phyloP scores from a whole-genome alignment of 192 early-diverging fungal genomes.

The Podila epicladia region DNA sequence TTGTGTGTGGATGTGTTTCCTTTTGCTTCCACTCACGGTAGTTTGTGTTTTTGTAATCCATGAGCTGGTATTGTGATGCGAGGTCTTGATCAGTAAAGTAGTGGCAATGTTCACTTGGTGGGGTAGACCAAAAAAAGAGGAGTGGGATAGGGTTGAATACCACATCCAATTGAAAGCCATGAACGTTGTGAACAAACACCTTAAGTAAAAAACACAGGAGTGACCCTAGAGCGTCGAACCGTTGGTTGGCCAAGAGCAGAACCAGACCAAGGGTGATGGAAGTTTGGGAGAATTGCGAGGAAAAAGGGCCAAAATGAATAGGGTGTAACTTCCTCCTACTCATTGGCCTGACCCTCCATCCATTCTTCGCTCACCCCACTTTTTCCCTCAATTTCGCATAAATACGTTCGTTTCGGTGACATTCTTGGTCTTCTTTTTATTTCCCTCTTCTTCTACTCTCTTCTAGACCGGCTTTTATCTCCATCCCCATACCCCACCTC shows the following conservation, averaged over 20 bases:
- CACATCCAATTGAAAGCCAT: neutral
- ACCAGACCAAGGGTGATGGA: no score
- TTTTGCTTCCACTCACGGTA: no score
- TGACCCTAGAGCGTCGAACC: neutral
- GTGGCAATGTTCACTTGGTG: neutral
- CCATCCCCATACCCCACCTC: slow-evolving; percentile 3
- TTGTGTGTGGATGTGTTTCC: no score
- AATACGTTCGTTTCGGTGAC: no score
- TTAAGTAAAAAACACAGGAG: neutral
- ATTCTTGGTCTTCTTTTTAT: neutral
- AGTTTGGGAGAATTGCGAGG: no score
- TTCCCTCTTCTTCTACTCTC: neutral
- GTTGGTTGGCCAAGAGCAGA: neutral
- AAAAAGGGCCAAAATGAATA: no score
- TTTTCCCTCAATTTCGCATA: neutral
- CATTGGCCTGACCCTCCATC: no score
- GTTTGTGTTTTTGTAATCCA: no score
- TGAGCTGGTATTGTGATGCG: no score
- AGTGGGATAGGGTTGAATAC: neutral
- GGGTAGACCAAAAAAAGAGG: neutral
- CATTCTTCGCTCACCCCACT: neutral
- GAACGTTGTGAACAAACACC: slow-evolving; percentile 6
- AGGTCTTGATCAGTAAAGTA: no score
- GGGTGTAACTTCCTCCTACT: no score
- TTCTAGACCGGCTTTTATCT: neutral